A percentile compares a stretch with the other conserved stretches of the same genome.
These are phyloP conservation scores for Penicillium ochrochloron DNA, from an alignment of 495 filamentous ascomycete genomes.

Conservation along the genomic window DNA sequence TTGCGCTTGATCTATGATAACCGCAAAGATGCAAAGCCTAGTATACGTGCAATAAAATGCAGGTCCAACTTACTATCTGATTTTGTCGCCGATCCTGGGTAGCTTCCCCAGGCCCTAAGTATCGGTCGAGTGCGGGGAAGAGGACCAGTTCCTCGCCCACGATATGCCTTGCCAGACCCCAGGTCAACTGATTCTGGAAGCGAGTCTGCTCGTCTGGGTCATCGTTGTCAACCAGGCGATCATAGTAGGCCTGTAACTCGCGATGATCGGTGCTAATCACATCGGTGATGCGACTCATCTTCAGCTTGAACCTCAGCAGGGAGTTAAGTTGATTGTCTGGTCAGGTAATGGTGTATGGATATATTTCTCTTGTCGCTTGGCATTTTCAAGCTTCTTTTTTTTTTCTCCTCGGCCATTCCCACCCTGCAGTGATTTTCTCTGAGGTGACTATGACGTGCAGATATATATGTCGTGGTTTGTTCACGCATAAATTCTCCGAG, in stretches of 20 bases:
- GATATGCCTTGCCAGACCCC: slow-evolving; percentile 69
- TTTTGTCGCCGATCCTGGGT: slow-evolving; percentile 63
- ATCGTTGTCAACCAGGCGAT: slow-evolving; percentile 53
- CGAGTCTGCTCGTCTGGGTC: slow-evolving; percentile 55
- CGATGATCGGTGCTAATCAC: slow-evolving; percentile 57
- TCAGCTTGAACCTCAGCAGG: neutral
- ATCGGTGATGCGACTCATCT: slow-evolving; percentile 30
- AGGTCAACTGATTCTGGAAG: slow-evolving; percentile 69
- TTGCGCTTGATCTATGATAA: neutral
- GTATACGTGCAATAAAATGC: neutral
- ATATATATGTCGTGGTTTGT: neutral
- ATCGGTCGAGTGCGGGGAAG: slow-evolving; percentile 66
- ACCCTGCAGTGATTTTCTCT: neutral
- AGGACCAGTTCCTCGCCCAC: slow-evolving; percentile 69
- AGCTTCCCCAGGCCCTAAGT: slow-evolving; percentile 53
- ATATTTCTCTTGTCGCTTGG: neutral
- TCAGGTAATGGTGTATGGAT: neutral
- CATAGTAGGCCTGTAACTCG: slow-evolving; percentile 60
- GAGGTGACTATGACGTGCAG: slow-evolving; percentile 18
- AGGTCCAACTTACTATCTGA: slow-evolving; percentile 44
- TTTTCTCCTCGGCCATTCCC: neutral
- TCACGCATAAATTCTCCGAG: neutral
- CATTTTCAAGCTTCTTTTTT: neutral
- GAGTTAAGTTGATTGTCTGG: neutral
- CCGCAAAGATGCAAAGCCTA: neutral